Evolutionary conservation across 1,284 basidiomycete species (phyloP), one percentile per base, ranked within the genome.

Genomic region (Cerioporus squamosus): DNA sequence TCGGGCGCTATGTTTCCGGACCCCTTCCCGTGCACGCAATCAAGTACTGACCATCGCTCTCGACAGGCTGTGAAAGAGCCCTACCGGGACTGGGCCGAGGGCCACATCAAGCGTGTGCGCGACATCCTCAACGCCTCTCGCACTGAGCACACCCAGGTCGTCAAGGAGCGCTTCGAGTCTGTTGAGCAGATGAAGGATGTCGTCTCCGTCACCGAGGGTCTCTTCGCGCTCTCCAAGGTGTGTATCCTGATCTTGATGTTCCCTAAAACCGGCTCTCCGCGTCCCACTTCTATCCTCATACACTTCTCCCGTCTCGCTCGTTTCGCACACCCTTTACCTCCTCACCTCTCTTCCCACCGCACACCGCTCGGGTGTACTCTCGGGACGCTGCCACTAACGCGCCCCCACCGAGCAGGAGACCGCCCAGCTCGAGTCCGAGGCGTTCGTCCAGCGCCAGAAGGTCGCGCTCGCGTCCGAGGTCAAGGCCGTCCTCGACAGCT

Each of bases 151-250:
- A 97, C 95, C 55, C 84, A 93, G 70, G 94, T 95, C 58, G 95
- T 99, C 68, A 89, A 95, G 77, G 87, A 91, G 70, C 94, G 97
- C 71, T 98, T 99, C 77, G 83, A 87, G 74, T 88, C 90, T 59
- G 96, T 99, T 61, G 87, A 86, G 60, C 85, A 95, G 77, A 91
- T 98, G 88, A 95, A 95, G 80, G 95, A 97, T 74, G 95, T 97
- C 66, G 94, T 95, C 59, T 84, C 87, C 59, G 81, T 97, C 65
- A 98, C 96, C 60, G 81, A 96, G 78, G 87, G 86, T 57, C 91
- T 99, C 70, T 99, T 98, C 76, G 82, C 90, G 56, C 80, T 98
- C 58, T 96, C 97, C 70, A 97, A 97, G 85, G 93, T 89, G 56
- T 59, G 81, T 62, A 6, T 7, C 18, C 36, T 23, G 7, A 1